Evolutionary conservation across 164 flowering plant species (phyloP).

Genomic region (Cinnamomum chago): DNA sequence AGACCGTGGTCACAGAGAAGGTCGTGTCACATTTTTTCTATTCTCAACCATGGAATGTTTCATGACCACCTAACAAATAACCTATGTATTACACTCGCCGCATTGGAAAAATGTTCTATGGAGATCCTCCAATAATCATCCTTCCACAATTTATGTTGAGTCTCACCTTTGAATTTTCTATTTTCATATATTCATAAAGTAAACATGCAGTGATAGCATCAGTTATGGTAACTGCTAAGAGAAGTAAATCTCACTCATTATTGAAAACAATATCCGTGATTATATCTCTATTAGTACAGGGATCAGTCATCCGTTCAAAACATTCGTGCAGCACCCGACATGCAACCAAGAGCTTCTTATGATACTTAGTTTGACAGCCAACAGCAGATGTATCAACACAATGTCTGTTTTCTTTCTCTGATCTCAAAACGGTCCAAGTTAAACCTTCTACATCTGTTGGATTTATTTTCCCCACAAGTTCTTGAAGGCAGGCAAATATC

Average conservation of each 20-base stretch:
- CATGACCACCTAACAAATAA: too few relatives aligned
- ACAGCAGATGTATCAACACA: conserved; percentile 16
- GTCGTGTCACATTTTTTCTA: too few relatives aligned
- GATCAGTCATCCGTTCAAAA: conserved; percentile 64
- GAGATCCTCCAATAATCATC: too few relatives aligned
- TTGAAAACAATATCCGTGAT: conserved; percentile 68
- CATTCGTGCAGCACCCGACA: conserved; percentile 77
- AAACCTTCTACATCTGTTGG: conserved; percentile 45
- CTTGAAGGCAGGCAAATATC: conserved; percentile 49
- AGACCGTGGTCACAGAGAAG: too few relatives aligned
- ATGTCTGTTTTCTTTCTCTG: conserved; percentile 17
- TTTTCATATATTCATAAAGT: too few relatives aligned
- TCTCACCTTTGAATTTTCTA: not conserved
- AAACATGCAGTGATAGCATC: not conserved
- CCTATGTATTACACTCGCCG: too few relatives aligned
- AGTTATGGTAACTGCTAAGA: not conserved
- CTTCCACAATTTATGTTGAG: not conserved
- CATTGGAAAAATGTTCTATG: too few relatives aligned
- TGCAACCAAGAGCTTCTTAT: conserved; percentile 67
- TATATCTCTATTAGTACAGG: conserved; percentile 47
- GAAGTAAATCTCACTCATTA: conserved; percentile 43
- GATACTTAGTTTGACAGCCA: conserved; percentile 32
- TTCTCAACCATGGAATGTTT: too few relatives aligned
- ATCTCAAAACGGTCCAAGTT: conserved; percentile 62
- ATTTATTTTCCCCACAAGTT: conserved; percentile 47